Evolutionary conservation across 1,139 yeast species (phyloP).

Genomic region (Sugiyamaella novakii): DNA sequence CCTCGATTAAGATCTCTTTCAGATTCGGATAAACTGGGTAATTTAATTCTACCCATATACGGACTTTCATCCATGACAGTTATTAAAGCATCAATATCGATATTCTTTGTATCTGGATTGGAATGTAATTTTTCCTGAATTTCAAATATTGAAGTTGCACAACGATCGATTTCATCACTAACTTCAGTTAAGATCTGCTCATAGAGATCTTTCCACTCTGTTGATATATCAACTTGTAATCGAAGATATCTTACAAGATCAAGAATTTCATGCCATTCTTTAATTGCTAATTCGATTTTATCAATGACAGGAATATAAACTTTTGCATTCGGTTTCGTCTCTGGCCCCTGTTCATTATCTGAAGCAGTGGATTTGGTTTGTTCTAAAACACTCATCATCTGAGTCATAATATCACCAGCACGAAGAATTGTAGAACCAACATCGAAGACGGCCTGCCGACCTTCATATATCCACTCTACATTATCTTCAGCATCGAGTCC

Average conservation of each 20-base stretch:
- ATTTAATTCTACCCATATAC: constrained; percentile 31
- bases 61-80: constrained; percentile 30
- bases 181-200: constrained; percentile 55
- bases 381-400: constrained; percentile 47
- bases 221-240: constrained; percentile 54
- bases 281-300: constrained; percentile 30
- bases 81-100: constrained; percentile 27
- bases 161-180: constrained; percentile 52
- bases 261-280: constrained; percentile 48
- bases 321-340: constrained; percentile 1
- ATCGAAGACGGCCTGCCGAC: constrained; percentile 48
- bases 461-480: constrained; percentile 55
- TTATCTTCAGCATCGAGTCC: constrained; percentile 33
- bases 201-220: constrained; percentile 60
- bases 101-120: background rate
- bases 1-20: constrained; percentile 40
- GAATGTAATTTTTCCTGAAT: constrained; percentile 38
- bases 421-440: constrained; percentile 48
- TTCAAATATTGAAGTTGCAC: constrained; percentile 43
- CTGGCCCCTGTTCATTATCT: constrained; percentile 22
- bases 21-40: constrained; percentile 36
- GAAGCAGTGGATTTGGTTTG: constrained; percentile 23
- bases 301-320: constrained; percentile 28
- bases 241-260: constrained; percentile 46
- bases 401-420: constrained; percentile 53